A percentile compares a stretch with the other conserved stretches of the same genome.
These are phyloP conservation scores for Panicum virgatum DNA, from an alignment of 202 grass and related monocot species.

Conservation along the genomic window DNA sequence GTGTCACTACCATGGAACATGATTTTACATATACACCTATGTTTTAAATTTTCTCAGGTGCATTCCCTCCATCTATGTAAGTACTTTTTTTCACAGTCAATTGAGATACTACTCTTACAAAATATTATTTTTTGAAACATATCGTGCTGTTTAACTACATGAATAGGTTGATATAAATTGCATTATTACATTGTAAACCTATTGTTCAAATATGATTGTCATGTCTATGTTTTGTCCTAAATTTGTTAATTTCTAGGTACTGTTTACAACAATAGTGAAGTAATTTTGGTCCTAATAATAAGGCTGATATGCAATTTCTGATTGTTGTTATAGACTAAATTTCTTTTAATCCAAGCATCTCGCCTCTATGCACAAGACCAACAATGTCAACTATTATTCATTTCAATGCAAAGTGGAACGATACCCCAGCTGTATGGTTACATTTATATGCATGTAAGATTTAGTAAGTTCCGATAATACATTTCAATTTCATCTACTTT, in stretches of 20 bases:
- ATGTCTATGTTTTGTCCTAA: not conserved
- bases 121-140: not conserved
- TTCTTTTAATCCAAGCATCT: constrained; percentile 8
- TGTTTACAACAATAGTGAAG: not conserved
- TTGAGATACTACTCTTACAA: not conserved
- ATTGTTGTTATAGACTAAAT: not conserved
- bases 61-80: not conserved
- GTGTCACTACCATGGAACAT: not conserved
- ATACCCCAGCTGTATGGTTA: not conserved
- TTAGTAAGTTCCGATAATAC: not conserved
- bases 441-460: not conserved
- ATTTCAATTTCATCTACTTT: not conserved
- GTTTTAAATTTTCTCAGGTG: not conserved
- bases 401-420: not conserved
- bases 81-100: not conserved
- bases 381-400: constrained; percentile 37
- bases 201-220: not conserved
- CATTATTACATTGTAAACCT: not conserved
- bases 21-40: not conserved
- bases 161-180: not conserved
- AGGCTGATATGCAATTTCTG: not conserved
- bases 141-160: not conserved
- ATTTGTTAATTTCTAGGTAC: not conserved
- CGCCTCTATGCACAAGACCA: not conserved
- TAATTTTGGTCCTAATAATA: not conserved